These are phyloP conservation scores for Colletotrichum camelliae DNA, from an alignment of 2,329 filamentous ascomycete species.

Conservation along the genomic window DNA sequence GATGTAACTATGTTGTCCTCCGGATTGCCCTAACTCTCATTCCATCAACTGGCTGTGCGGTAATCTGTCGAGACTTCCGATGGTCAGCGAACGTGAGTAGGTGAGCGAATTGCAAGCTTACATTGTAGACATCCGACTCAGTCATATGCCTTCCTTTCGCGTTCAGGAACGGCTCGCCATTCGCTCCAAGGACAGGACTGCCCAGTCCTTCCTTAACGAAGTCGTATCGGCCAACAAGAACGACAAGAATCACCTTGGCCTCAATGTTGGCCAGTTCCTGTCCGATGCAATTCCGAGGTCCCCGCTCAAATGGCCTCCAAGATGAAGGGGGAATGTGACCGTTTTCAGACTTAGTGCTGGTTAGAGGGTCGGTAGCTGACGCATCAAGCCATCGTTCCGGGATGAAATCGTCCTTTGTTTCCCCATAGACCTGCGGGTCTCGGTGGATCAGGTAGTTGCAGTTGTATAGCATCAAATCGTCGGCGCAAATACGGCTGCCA, in stretches of 20 bases:
- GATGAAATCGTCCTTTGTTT: slow-evolving; percentile 37
- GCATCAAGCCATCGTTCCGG: slow-evolving; percentile 44
- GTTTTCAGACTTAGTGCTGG: neutral
- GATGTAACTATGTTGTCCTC: neutral
- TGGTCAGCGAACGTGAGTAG: neutral
- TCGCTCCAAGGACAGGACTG: slow-evolving; percentile 8
- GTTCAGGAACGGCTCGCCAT: slow-evolving; percentile 12
- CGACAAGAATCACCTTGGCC: slow-evolving; percentile 50
- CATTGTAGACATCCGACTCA: slow-evolving; percentile 19
- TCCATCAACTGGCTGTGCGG: slow-evolving; percentile 19
- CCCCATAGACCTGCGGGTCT: slow-evolving; percentile 38
- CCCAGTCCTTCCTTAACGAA: slow-evolving; percentile 23
- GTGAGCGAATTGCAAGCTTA: neutral
- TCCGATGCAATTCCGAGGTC: slow-evolving; percentile 59
- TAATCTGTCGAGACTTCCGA: slow-evolving; percentile 16
- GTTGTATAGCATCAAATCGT: slow-evolving; percentile 40
- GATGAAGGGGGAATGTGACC: slow-evolving; percentile 37
- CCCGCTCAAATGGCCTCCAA: slow-evolving; percentile 61
- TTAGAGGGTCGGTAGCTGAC: neutral
- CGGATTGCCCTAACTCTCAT: slow-evolving; percentile 9
- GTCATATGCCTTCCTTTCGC: slow-evolving; percentile 18
- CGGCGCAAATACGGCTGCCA: slow-evolving; percentile 31
- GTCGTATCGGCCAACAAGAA: slow-evolving; percentile 20
- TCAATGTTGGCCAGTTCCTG: slow-evolving; percentile 61
- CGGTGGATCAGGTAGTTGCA: slow-evolving; percentile 39